Percentiles rank a stretch among this genome's conserved stretches.
Evolutionary conservation across 306 rosid genomes (phyloP).

Genomic region (Vicia faba): DNA sequence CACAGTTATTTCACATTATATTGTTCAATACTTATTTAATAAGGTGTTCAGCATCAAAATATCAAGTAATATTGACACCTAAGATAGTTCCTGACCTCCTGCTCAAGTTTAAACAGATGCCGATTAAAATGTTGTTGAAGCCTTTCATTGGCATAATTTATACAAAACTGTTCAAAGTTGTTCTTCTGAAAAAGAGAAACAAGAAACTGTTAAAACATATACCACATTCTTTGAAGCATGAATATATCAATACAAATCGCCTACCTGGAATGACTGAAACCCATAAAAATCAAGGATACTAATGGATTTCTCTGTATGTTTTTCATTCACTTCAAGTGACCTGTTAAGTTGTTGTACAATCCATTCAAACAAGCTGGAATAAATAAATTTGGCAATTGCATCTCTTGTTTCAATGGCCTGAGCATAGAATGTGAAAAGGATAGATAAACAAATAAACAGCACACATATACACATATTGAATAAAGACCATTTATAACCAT

Average conservation of each 20-base stretch:
- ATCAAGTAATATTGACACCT: conserved; percentile 8
- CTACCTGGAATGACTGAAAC: conserved; percentile 86
- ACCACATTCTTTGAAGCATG: conserved; percentile 28
- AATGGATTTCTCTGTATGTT: conserved; percentile 61
- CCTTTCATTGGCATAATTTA: conserved; percentile 97
- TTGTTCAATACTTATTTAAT: not conserved
- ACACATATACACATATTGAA: not conserved
- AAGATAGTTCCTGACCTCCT: conserved; percentile 64
- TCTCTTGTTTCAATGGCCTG: conserved; percentile 84
- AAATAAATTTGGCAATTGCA: conserved; percentile 75
- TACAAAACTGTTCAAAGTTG: conserved; percentile 85
- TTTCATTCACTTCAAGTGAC: conserved; percentile 63
- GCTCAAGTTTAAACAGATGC: conserved; percentile 84
- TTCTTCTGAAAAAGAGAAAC: conserved; percentile 61
- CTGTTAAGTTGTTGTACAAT: conserved; percentile 78
- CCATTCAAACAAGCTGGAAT: conserved; percentile 86
- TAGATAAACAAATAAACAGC: not conserved
- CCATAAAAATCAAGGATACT: conserved; percentile 83
- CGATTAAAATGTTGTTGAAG: conserved; percentile 91
- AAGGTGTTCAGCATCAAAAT: conserved; percentile 18
- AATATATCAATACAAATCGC: conserved; percentile 31
- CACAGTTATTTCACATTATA: conserved; percentile 16
- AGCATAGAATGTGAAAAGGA: conserved; percentile 33
- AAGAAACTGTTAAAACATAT: conserved; percentile 34
- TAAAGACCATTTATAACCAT: conserved; percentile 30